Evolutionary conservation across 768 basidiomycete genomes (phyloP), one percentile per base, ranked within the genome.

Genomic region (Termitomyces sp.): DNA sequence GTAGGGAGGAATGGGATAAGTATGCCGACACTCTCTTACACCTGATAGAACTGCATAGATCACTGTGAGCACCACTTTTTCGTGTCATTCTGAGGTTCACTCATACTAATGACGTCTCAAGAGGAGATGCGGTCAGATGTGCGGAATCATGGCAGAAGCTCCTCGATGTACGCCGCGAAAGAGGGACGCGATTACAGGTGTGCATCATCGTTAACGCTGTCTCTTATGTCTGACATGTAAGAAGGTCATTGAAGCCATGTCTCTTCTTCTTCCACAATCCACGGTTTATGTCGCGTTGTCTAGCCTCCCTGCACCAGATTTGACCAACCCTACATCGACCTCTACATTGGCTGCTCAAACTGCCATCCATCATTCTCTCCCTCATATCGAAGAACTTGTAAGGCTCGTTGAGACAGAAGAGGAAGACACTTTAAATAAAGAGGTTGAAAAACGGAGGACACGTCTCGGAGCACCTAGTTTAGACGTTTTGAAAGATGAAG

Each of bases 121-220:
- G 94, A 4, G 73, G 82, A 40, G 94, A 98, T 66, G 81, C 79
- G 0, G 74, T 75, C 5, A 96, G 91, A 72, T 90, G 87, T 58
- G 94, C 90, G 2, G 90, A 94, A 68, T 75, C 78, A 1, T 67
- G 96, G 45, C 92, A 97, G 66, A 92, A 86, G 64, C 71, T 92
- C 32, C 72, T 98, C 16, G 79, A 84, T 4, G 68, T 86, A 2
- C 80, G 81, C 35, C 77, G 83, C 47, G 74, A 81, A 47, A 76
- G 84, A 59, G 91, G 90, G 5, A 81, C 81, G 4, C 75, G 76
- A 28, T 66, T 73, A 57, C 79, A 92, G 40, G 70, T 55, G 69
- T 60, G 33, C 26, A 54, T 35, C 32, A 20, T 58, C 56, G 46
- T 44, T 20, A 52, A 22, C 3, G 13, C 44, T 43, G 52, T 58